phyloP scores from a whole-genome alignment of 768 basidiomycete species.

The Psilocybe subaeruginosa region DNA sequence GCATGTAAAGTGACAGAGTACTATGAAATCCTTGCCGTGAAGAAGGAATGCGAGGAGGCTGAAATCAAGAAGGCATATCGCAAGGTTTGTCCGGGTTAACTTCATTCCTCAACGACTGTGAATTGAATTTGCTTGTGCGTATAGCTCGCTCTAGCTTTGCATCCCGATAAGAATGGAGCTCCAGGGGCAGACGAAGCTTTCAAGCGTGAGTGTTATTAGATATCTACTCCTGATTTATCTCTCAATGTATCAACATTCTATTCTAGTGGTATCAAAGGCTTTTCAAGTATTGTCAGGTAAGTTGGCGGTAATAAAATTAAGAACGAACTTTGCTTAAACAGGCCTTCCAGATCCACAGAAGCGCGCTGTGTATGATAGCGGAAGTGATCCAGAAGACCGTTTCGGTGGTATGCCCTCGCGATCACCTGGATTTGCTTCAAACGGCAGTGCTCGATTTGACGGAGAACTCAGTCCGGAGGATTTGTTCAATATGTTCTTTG shows the following conservation, averaged over 20 bases:
- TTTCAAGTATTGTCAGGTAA: conserved; percentile 91
- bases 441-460: conserved; percentile 60
- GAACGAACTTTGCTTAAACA: conserved; percentile 3
- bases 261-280: conserved; percentile 93
- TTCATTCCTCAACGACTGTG: neutral
- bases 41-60: conserved; percentile 79
- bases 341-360: conserved; percentile 74
- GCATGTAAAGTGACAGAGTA: conserved; percentile 88
- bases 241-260: conserved; percentile 4
- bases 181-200: conserved; percentile 99
- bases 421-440: conserved; percentile 57
- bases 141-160: conserved; percentile 85
- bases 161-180: conserved; percentile 94
- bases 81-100: conserved; percentile 58
- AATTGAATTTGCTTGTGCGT: neutral
- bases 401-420: conserved; percentile 68
- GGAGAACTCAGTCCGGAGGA: conserved; percentile 95
- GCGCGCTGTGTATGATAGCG: conserved; percentile 84
- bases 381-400: conserved; percentile 88
- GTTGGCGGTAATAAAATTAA: conserved; percentile 9
- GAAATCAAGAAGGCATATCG: conserved; percentile 96
- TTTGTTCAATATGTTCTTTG: conserved; percentile 98
- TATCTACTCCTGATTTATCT: neutral
- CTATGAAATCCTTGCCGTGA: conserved; percentile 86
- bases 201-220: conserved; percentile 66